phyloP scores from a whole-genome alignment of 2,329 filamentous ascomycete species.

The Thelonectria blattea region DNA sequence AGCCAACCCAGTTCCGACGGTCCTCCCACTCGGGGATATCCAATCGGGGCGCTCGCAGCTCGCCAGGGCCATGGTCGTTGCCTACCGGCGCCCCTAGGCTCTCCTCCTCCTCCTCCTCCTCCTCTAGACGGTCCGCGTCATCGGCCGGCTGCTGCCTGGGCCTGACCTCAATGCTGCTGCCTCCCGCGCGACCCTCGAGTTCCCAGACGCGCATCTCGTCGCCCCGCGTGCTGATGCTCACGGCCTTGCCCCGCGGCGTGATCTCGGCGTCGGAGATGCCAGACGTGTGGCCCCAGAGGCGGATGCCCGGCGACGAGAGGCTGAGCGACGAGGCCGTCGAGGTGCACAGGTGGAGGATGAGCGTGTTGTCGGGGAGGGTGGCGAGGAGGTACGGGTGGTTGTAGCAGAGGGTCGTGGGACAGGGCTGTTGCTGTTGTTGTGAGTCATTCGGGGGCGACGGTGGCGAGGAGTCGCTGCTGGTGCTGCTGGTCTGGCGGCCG shows the following conservation, averaged over 20 bases:
- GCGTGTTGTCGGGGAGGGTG: slow-evolving; percentile 84
- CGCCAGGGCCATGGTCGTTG: slow-evolving; percentile 1
- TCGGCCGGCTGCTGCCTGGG: slow-evolving; percentile 43
- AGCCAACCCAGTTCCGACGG: slow-evolving; percentile 74
- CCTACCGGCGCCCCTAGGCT: neutral
- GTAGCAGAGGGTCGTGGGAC: slow-evolving; percentile 70
- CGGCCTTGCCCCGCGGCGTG: slow-evolving; percentile 82
- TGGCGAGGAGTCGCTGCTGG: slow-evolving; percentile 15
- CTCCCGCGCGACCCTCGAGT: slow-evolving; percentile 71
- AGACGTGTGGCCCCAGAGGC: slow-evolving; percentile 91
- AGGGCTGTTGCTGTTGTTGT: slow-evolving; percentile 48
- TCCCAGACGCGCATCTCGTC: slow-evolving; percentile 88
- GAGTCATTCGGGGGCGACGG: slow-evolving; percentile 15
- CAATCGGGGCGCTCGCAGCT: slow-evolving; percentile 6
- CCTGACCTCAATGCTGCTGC: slow-evolving; percentile 61
- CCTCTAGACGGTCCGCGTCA: slow-evolving; percentile 26
- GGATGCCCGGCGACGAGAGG: slow-evolving; percentile 74
- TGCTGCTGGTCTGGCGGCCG: slow-evolving; percentile 16
- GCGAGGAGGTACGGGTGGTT: slow-evolving; percentile 85
- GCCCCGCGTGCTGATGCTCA: slow-evolving; percentile 84
- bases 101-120: slow-evolving; percentile 9
- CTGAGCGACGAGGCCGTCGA: slow-evolving; percentile 70
- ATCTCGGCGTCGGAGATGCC: slow-evolving; percentile 87
- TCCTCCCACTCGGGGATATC: slow-evolving; percentile 49
- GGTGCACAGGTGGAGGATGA: slow-evolving; percentile 81